Base-by-base conservation (phyloP, 2,329 filamentous ascomycete species). In the Apiospora rasikravindrae region DNA sequence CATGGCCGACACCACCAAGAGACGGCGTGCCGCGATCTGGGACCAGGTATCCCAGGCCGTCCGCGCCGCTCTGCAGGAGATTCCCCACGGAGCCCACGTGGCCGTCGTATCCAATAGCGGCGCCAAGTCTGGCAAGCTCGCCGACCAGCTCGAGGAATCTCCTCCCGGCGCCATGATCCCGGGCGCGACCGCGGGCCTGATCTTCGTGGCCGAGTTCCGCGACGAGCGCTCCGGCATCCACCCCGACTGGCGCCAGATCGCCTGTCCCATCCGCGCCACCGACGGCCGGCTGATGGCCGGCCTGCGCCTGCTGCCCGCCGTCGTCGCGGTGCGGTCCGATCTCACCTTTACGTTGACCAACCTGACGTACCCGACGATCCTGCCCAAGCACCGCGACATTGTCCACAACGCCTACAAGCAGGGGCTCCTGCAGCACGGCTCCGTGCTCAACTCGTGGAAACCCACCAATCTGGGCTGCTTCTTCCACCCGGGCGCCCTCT, bases 161-260 rank as follows among this genome's bases (percentile, higher is more conserved):
- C 13, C 70, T 1, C 72, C 70, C 22, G 67, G 70, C 47, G 70
- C 53, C 45, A 69, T 69, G 24, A 69, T 73, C 16, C 72, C 72
- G 2, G 57, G 70, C 40, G 70, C 72, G 5, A 47, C 66, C 16
- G 26, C 42, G 6, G 72, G 72, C 3, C 70, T 73, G 45, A 37
- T 73, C 14, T 66, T 71, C 47, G 72, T 71, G 4, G 72, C 72
- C 53, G 37, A 69, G 37, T 73, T 73, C 37, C 70, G 72, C 51
- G 67, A 71, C 47, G 45, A 68, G 66, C 24, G 26, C 1, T 40
- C 45, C 0, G 40, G 42, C 66, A 70, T 73, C 70, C 72, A 73
- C 57, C 70, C 72, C 5, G 70, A 42, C 51, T 73, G 72, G 72
- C 72, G 70, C 24, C 70, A 73, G 67, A 67, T 73, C 37, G 70